phyloP scores from a whole-genome alignment of 2,329 filamentous ascomycete genomes.

The Furcasterigmium furcatum region DNA sequence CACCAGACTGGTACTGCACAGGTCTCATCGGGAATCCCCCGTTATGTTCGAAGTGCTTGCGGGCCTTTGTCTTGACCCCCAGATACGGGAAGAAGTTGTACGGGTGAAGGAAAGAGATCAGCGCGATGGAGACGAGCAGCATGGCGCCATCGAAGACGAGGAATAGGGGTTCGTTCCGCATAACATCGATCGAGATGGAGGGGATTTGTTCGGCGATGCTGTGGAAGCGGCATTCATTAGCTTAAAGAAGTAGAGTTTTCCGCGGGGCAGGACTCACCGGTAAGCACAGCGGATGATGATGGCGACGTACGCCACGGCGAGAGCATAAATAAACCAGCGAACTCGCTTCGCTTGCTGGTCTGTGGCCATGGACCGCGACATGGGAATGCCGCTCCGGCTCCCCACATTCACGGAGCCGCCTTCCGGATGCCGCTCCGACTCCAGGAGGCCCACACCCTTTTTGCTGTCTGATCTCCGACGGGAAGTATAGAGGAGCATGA shows the following conservation, averaged over 20 bases:
- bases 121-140: neutral
- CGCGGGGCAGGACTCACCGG: slow-evolving; percentile 3
- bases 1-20: too few species aligned
- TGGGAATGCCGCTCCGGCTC: neutral
- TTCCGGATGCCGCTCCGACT: too few species aligned
- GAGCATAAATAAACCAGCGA: slow-evolving; percentile 3
- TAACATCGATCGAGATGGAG: neutral
- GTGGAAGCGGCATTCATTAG: neutral
- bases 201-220: neutral
- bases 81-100: slow-evolving; percentile 1
- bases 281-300: slow-evolving; percentile 12
- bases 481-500: slow-evolving; percentile 8
- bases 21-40: too few species aligned
- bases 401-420: too few species aligned
- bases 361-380: neutral
- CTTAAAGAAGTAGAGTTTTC: neutral
- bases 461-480: too few species aligned
- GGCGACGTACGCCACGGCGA: slow-evolving; percentile 9
- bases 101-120: neutral
- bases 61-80: neutral
- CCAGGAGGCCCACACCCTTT: too few species aligned
- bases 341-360: slow-evolving; percentile 1
- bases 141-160: neutral
- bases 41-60: too few species aligned
- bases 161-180: slow-evolving; percentile 2